These are phyloP conservation scores for Fusarium neocosmosporiellum DNA, from an alignment of 2,329 filamentous ascomycete species.

Conservation along the genomic window DNA sequence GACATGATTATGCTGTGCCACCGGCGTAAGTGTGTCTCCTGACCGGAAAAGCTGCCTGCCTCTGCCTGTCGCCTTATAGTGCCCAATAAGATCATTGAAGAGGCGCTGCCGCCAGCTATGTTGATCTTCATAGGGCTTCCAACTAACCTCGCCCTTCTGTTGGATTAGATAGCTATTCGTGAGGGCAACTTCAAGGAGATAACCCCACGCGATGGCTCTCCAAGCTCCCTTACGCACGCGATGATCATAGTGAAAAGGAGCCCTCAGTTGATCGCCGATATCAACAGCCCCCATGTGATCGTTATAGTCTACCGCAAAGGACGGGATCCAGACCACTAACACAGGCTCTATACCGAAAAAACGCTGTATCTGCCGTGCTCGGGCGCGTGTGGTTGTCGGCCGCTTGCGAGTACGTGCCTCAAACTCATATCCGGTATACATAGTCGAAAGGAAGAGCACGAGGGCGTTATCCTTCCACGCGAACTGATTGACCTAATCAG, in stretches of 20 bases:
- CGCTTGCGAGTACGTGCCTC: background rate
- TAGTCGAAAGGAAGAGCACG: constrained; percentile 20
- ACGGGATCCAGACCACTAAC: background rate
- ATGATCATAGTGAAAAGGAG: background rate
- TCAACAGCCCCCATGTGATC: constrained; percentile 16
- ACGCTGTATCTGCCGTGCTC: background rate
- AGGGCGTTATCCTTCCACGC: constrained; percentile 30
- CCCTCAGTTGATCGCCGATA: constrained; percentile 9
- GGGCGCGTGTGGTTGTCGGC: background rate
- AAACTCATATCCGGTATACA: constrained; percentile 1
- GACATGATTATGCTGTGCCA: constrained; percentile 8
- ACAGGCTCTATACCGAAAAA: constrained; percentile 12
- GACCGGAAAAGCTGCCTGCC: background rate
- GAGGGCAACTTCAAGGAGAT: constrained; percentile 15
- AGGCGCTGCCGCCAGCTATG: background rate
- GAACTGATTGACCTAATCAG: constrained; percentile 20
- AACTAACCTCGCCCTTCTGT: background rate
- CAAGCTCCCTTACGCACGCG: constrained; percentile 3
- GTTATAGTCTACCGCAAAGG: constrained; percentile 12
- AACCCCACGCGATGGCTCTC: constrained; percentile 19
- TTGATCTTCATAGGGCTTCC: background rate
- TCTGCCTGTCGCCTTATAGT: background rate
- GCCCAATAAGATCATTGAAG: background rate
- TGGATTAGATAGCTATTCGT: constrained; percentile 14
- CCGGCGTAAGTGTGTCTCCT: background rate